Evolutionary conservation across 1,284 basidiomycete genomes (phyloP), one percentile per base, ranked within the genome.

Genomic region (Taiwanofungus camphoratus): DNA sequence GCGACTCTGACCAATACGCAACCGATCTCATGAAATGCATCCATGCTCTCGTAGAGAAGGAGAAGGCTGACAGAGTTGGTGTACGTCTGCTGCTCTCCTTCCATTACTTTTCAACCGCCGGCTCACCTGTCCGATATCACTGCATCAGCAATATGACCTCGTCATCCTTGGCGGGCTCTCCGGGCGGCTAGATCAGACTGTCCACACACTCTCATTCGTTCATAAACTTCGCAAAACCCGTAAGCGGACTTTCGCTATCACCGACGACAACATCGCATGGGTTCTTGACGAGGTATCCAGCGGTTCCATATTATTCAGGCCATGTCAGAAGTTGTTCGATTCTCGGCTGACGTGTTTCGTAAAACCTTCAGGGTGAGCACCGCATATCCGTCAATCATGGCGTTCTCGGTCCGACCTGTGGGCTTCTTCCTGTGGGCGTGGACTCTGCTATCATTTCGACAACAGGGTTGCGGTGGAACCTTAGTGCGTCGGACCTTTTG

Each of bases 11-110:
- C 56, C 85, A 94, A 58, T 68, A 94, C 59, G 79, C 91, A 2
- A 99, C 96, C 0, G 96, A 99, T 61, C 74, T 99, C 40, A 92
- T 92, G 80, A 99, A 99, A 67, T 94, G 91, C 56, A 68, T 98
- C 2, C 52, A 61, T 8, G 72, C 81, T 11, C 60, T 98, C 1
- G 68, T 76, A 41, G 80, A 79, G 51, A 61, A 68, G 42, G 77
- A 82, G 52, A 54, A 55, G 9, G 44, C 49, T 2, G 67, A 71
- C 45, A 63, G 63, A 1, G 50, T 46, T 38, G 52, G 65, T 50
- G 74, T 78, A 45, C 37, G 52, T 19, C 37, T 40, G 20, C 42
- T 38, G 24, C 27, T 38, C 22, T 42, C 24, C 27, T n/a, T 13
- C 4, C 26, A 5, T 11, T 35, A n/a, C 29, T 13, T 45, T n/a